These are phyloP conservation scores for Olyra latifolia DNA, from an alignment of 176 grass and related monocot species.

Conservation along the genomic window DNA sequence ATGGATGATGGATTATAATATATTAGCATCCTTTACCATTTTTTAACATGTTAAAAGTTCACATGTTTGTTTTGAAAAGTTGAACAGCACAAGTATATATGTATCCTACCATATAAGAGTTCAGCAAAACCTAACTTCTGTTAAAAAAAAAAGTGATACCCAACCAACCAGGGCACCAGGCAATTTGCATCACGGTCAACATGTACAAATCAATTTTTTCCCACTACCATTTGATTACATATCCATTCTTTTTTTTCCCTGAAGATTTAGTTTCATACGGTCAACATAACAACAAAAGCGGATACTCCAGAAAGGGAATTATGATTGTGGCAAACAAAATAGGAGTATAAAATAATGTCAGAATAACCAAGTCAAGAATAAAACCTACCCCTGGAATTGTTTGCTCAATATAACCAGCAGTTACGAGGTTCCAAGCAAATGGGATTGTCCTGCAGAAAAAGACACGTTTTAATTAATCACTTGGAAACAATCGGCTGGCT, in stretches of 20 bases:
- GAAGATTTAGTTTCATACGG: not conserved
- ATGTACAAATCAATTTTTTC: not conserved
- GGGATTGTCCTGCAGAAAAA: slow-evolving; percentile 72
- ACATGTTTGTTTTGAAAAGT: not conserved
- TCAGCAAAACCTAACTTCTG: not conserved
- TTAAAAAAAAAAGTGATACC: not conserved
- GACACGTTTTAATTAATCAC: not conserved
- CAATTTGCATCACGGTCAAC: not conserved
- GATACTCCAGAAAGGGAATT: not conserved
- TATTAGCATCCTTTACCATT: not conserved
- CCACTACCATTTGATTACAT: not conserved
- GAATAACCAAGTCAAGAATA: not conserved
- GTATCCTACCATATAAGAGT: not conserved
- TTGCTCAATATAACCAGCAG: slow-evolving; percentile 85
- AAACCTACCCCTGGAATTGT: slow-evolving; percentile 68
- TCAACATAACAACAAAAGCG: not conserved
- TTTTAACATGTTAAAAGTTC: not conserved
- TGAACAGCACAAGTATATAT: not conserved
- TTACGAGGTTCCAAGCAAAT: slow-evolving; percentile 88
- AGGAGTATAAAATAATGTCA: not conserved
- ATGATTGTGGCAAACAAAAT: not conserved
- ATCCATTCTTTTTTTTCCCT: not conserved
- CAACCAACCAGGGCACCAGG: not conserved
- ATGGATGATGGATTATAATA: slow-evolving; percentile 5
- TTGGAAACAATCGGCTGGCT: not conserved